A percentile compares a stretch with the other conserved stretches of the same genome.
Evolutionary conservation across 2,329 filamentous ascomycete genomes (phyloP).

Genomic region (Ceratocystis alfenasii): DNA sequence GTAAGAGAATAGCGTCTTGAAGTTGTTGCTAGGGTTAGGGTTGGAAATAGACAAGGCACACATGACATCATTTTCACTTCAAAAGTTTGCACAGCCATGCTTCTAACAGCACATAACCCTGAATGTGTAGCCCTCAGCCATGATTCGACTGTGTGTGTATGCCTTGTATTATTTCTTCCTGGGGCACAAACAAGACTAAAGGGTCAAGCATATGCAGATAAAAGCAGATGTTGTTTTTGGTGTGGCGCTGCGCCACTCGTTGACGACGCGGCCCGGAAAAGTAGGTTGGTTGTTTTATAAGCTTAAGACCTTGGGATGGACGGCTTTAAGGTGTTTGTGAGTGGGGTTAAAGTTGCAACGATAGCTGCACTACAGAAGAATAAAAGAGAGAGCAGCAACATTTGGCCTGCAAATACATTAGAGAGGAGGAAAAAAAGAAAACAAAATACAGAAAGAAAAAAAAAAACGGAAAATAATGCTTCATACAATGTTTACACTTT

Average conservation of each 20-base stretch:
- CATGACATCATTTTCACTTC: background rate
- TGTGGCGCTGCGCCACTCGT: background rate
- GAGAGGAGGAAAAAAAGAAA: background rate
- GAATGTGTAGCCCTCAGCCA: background rate
- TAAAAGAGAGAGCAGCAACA: too few relatives aligned
- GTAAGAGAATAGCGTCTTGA: too few relatives aligned
- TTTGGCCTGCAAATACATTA: too few relatives aligned
- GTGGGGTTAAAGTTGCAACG: too few relatives aligned
- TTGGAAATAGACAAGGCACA: background rate
- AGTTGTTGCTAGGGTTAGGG: background rate
- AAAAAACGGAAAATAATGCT: background rate
- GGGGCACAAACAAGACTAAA: background rate
- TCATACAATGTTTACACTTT: too few relatives aligned
- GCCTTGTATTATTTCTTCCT: background rate
- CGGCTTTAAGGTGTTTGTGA: too few relatives aligned
- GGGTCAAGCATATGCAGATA: background rate
- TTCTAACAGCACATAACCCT: background rate
- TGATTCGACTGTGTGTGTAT: background rate
- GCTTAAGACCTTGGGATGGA: too few relatives aligned
- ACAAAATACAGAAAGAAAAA: background rate
- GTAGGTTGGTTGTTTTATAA: background rate
- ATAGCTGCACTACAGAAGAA: too few relatives aligned
- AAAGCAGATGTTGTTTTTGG: background rate
- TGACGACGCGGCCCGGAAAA: background rate
- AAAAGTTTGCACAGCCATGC: background rate